Percentiles rank a stretch among this genome's conserved stretches.
Conservation (phyloP, 305 asterid species). For the Fraxinus dipetala region DNA sequence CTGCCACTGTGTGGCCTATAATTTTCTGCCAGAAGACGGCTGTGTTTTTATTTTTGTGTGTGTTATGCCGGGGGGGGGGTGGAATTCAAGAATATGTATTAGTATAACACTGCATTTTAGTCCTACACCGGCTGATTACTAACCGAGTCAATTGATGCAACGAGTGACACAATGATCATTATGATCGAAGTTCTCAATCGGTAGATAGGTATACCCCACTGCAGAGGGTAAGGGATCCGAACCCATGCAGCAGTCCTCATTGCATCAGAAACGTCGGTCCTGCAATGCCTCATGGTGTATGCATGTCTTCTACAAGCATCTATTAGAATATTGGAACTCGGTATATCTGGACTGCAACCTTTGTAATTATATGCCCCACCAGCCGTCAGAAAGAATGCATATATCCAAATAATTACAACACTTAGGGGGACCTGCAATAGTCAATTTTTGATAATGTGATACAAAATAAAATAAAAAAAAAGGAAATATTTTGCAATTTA, state of each 20-base stretch:
- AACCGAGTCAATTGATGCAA: conserved; percentile 89
- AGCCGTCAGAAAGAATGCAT: conserved; percentile 87
- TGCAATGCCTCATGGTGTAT: conserved; percentile 91
- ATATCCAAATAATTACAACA: conserved; percentile 80
- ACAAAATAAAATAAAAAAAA: neutral
- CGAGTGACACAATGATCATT: conserved; percentile 72
- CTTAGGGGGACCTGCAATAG: conserved; percentile 85
- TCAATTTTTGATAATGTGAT: conserved; percentile 16
- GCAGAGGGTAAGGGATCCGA: conserved; percentile 90
- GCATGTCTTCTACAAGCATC: conserved; percentile 86
- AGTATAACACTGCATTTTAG: neutral
- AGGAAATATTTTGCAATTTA: conserved; percentile 1
- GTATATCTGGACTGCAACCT: conserved; percentile 82
- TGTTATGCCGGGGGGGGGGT: neutral
- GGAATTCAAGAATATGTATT: neutral
- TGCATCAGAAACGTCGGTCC: conserved; percentile 94
- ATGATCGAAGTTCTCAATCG: conserved; percentile 76
- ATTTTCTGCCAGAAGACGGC: neutral
- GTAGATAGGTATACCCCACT: conserved; percentile 95
- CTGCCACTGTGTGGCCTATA: neutral
- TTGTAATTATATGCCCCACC: conserved; percentile 92
- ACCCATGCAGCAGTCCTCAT: conserved; percentile 93
- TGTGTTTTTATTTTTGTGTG: no score
- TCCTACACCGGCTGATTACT: conserved; percentile 29
- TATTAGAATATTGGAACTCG: conserved; percentile 78